Conservation (phyloP, 192 early-diverging fungal genomes). For the Allomyces macrogynus region DNA sequence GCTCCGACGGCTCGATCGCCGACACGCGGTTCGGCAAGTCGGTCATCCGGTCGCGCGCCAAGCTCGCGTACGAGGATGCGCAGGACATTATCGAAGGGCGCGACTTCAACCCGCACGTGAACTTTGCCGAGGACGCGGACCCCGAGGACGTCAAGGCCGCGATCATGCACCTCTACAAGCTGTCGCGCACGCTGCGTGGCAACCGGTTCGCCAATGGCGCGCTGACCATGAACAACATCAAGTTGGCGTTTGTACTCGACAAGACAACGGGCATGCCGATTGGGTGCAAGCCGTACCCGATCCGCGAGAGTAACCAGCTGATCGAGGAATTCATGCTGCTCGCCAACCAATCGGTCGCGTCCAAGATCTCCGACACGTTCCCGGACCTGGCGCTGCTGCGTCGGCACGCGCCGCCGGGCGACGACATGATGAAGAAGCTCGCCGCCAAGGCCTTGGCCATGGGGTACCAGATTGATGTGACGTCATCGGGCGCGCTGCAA, state of each 20-base stretch:
- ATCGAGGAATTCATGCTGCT: conserved; percentile 98
- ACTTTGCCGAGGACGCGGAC: conserved; percentile 7
- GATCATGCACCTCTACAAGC: conserved; percentile 24
- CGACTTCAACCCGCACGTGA: conserved; percentile 15
- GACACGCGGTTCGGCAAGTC: conserved; percentile 73
- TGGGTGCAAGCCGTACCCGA: conserved; percentile 43
- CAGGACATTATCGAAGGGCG: conserved; percentile 60
- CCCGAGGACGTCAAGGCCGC: conserved; percentile 24
- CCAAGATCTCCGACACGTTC: conserved; percentile 57
- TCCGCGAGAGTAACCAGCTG: conserved; percentile 76
- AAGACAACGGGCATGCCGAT: not conserved
- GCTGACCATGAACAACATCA: not conserved
- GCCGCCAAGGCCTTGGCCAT: conserved; percentile 10
- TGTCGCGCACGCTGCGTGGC: conserved; percentile 31
- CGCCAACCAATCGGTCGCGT: conserved; percentile 88
- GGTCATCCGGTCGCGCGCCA: conserved; percentile 73
- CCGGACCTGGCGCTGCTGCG: conserved; percentile 62
- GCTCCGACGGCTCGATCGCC: not conserved
- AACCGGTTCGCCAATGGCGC: conserved; percentile 11
- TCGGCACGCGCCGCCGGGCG: conserved; percentile 32
- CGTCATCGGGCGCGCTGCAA: conserved; percentile 29
- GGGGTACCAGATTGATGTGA: conserved; percentile 33
- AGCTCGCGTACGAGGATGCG: conserved; percentile 87
- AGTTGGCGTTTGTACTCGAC: not conserved
- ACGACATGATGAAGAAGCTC: conserved; percentile 12